Evolutionary conservation across 2,329 filamentous ascomycete species (phyloP), one percentile per base, ranked within the genome.

Genomic region (Fusarium sp.): DNA sequence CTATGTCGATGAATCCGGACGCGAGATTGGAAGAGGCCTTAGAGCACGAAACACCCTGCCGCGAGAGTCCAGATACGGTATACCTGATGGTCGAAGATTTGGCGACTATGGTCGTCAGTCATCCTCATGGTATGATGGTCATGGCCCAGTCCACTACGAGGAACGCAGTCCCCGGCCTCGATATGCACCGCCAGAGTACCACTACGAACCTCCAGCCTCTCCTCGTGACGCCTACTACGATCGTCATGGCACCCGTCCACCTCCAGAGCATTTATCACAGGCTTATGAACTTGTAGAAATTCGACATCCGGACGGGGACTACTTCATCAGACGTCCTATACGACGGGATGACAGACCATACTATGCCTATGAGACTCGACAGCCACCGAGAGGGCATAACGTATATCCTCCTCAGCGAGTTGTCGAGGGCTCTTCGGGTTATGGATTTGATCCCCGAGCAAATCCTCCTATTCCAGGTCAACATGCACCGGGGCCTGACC

Each of bases 281-380:
- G 68, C 79, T 7, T 83, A 82, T 61, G 84, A 87, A 69, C 76
- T 85, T 13, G 78, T 87, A 33, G 80, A 82, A 38, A 80, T 84
- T 10, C 77, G 79, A 15, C 82, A 84, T 68, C 76, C 80, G 3
- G 75, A 80, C 21, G 84, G 84, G 13, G 79, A 83, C 48, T 86
- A 85, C 63, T 81, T 82, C 62, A 79, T 85, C 54, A 79, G 80
- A 38, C 79, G 82, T 28, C 83, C 83, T 7, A 67, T 82, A 24
- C 73, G 74, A 39, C 74, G 76, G 29, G 77, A 78, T 26, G 68
- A 61, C 15, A 52, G 50, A 28, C 49, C 69, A 23, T 55, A 75
- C 42, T 77, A 79, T 47, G 66, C 74, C n/a, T 63, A 68, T 29
- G 74, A 76, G 9, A 48, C 58, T 11, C 62, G 63, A 3, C 62